Percentiles rank a stretch among this genome's conserved stretches.
These are phyloP conservation scores for Cryptococcus sp. DNA, from an alignment of 1,284 basidiomycete genomes.

Conservation along the genomic window DNA sequence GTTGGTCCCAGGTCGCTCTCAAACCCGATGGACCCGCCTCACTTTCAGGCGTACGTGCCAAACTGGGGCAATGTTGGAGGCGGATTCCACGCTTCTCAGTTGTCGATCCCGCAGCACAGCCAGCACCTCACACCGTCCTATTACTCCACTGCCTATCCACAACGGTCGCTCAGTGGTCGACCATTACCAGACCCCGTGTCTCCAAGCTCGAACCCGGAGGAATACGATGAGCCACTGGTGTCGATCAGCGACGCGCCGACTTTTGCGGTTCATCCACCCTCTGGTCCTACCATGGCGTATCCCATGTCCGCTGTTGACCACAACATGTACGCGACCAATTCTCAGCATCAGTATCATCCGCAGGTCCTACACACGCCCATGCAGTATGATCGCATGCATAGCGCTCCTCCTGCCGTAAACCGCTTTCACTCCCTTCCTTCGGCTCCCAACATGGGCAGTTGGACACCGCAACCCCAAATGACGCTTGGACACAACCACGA, in stretches of 20 bases:
- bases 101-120: conserved; percentile 17
- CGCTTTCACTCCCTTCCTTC: conserved; percentile 46
- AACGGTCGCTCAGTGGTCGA: not conserved
- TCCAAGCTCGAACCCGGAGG: conserved; percentile 23
- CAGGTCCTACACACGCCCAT: not conserved
- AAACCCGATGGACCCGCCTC: conserved; percentile 10
- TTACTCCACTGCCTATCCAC: not conserved
- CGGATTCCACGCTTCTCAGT: conserved; percentile 23
- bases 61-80: conserved; percentile 21
- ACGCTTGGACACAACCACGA: conserved; percentile 6
- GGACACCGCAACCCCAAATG: conserved; percentile 23
- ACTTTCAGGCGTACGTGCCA: conserved; percentile 11
- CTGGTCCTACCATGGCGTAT: conserved; percentile 15
- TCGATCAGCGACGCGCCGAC: conserved; percentile 21
- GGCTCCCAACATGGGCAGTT: conserved; percentile 32
- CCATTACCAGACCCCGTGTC: conserved; percentile 5
- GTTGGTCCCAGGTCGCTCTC: conserved; percentile 12
- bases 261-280: conserved; percentile 29
- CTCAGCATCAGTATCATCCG: conserved; percentile 16
- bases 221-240: conserved; percentile 27
- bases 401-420: conserved; percentile 42
- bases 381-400: conserved; percentile 33
- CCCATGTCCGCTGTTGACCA: conserved; percentile 30
- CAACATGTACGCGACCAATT: conserved; percentile 11
- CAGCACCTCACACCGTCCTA: conserved; percentile 13